A percentile compares a stretch with the other conserved stretches of the same genome.
Evolutionary conservation across 345 rosid species (phyloP).

Genomic region (Syzygium jambos): DNA sequence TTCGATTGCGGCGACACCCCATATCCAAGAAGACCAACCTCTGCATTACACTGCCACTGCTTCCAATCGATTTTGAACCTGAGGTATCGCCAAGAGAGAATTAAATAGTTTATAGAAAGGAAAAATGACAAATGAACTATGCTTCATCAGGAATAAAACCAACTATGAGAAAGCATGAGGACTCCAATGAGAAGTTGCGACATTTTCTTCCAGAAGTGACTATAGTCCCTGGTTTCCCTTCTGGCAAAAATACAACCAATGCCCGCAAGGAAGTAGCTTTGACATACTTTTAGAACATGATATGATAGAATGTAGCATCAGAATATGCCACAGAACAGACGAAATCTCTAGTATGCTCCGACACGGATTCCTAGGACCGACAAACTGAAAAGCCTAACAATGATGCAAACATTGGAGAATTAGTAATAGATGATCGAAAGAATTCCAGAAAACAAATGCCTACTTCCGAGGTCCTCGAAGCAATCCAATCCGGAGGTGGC

Average conservation of each 20-base stretch:
- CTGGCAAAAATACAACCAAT: neutral
- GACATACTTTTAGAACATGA: neutral
- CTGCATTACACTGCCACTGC: neutral
- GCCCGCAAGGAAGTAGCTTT: neutral
- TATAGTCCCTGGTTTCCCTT: neutral
- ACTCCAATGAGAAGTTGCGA: neutral
- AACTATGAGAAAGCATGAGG: neutral
- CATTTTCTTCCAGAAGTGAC: neutral
- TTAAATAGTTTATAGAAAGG: neutral
- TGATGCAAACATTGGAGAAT: neutral
- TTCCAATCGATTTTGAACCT: neutral
- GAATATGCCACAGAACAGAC: neutral
- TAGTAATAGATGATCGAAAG: neutral
- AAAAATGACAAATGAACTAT: neutral
- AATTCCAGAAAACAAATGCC: conserved; percentile 1
- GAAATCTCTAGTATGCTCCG: neutral
- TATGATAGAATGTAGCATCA: neutral
- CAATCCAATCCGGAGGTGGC: conserved; percentile 82
- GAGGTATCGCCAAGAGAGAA: neutral
- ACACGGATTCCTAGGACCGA: neutral
- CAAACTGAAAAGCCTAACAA: neutral
- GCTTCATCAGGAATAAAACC: neutral
- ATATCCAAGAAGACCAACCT: neutral
- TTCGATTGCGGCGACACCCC: neutral
- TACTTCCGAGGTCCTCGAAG: conserved; percentile 34